Conservation (phyloP, 2,329 filamentous ascomycete genomes). For the Trichoderma endophyticum region DNA sequence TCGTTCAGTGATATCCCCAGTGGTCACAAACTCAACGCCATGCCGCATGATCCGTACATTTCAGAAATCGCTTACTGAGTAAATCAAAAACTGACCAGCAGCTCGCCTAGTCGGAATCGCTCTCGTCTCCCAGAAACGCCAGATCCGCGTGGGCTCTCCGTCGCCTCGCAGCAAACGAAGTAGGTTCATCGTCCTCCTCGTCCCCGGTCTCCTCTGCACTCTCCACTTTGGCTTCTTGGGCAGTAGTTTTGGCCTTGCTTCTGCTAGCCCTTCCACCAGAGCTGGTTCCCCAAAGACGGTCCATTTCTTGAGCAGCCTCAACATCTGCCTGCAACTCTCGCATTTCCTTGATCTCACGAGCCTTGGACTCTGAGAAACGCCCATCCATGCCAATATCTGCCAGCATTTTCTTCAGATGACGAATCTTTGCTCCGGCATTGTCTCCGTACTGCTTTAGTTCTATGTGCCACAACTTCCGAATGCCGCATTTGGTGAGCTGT, state of each 20-base stretch:
- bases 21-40: neutral
- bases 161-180: slow-evolving; percentile 43
- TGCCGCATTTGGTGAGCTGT: slow-evolving; percentile 83
- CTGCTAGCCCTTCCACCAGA: slow-evolving; percentile 42
- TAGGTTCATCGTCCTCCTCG: slow-evolving; percentile 31
- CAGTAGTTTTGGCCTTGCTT: slow-evolving; percentile 32
- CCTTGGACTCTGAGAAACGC: slow-evolving; percentile 80
- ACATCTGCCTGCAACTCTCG: slow-evolving; percentile 82
- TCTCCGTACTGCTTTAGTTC: slow-evolving; percentile 74
- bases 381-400: slow-evolving; percentile 83
- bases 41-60: neutral
- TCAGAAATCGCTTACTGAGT: neutral
- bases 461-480: slow-evolving; percentile 86
- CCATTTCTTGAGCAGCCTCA: slow-evolving; percentile 79
- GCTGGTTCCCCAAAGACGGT: slow-evolving; percentile 68
- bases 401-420: slow-evolving; percentile 75
- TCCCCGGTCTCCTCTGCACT: slow-evolving; percentile 32
- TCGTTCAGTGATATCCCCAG: neutral
- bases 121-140: slow-evolving; percentile 67
- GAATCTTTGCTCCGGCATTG: slow-evolving; percentile 74
- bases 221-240: slow-evolving; percentile 26
- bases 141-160: slow-evolving; percentile 50
- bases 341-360: slow-evolving; percentile 80
- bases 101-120: slow-evolving; percentile 55
- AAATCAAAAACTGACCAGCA: slow-evolving; percentile 8